Conservation (phyloP, 495 filamentous ascomycete species). For the Hyaloscypha hepaticicola region DNA sequence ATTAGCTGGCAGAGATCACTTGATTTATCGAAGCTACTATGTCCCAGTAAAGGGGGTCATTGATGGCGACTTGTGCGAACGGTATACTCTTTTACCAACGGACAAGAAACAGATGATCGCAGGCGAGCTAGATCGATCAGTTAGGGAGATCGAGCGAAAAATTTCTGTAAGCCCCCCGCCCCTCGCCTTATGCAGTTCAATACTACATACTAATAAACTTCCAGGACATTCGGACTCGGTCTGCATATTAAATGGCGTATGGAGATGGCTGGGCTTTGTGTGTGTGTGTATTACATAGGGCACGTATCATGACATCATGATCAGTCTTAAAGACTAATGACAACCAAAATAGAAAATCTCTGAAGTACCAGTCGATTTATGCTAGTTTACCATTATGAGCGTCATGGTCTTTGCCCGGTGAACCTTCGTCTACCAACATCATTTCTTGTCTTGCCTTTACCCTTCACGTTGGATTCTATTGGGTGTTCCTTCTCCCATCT, state of each 20-base stretch:
- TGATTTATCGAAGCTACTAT: constrained; percentile 95
- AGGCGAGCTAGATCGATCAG: constrained; percentile 83
- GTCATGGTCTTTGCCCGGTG: constrained; percentile 23
- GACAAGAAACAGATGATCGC: constrained; percentile 96
- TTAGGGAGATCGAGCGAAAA: constrained; percentile 91
- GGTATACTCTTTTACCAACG: constrained; percentile 74
- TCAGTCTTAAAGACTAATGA: constrained; percentile 16
- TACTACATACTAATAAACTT: constrained; percentile 12
- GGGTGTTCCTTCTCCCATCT: constrained; percentile 70
- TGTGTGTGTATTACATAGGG: constrained; percentile 27
- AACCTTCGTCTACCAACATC: constrained; percentile 34
- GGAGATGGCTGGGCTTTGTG: constrained; percentile 12
- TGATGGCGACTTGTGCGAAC: constrained; percentile 97
- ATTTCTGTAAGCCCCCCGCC: constrained; percentile 72
- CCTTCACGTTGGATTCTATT: constrained; percentile 40
- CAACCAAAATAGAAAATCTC: constrained; percentile 20
- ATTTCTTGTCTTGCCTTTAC: constrained; percentile 34
- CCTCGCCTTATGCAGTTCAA: constrained; percentile 12
- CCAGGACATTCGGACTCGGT: constrained; percentile 85
- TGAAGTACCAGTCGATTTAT: constrained; percentile 14
- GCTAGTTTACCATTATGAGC: background rate
- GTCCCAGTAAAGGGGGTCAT: constrained; percentile 96
- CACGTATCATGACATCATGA: constrained; percentile 25
- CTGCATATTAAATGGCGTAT: constrained; percentile 63
- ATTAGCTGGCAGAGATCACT: constrained; percentile 86